Base-by-base conservation (phyloP, 768 basidiomycete species). In the Ramaria rubella region DNA sequence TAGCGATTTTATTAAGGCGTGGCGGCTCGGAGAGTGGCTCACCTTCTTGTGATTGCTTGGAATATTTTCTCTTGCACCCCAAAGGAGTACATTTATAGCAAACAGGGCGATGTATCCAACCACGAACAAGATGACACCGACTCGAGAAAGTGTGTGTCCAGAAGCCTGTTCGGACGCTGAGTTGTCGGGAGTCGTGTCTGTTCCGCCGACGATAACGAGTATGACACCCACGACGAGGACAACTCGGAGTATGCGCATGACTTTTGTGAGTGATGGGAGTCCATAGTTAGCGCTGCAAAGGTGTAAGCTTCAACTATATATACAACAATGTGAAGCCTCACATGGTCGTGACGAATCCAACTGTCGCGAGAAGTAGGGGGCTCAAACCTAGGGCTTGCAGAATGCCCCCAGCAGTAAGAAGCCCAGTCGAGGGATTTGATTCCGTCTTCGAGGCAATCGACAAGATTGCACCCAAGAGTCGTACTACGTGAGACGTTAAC, bases 341-440 rank as follows among this genome's bases (percentile, higher is more conserved):
- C 75, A 69, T 60, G 8, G 65, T 71, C 51, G 64, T 61, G 27
- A 76, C 46, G 54, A 76, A 59, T 5, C 72, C 74, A 2, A 75
- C 61, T 1, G 73, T 71, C 4, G 68, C 66, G 15, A 73, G 52
- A 6, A 76, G 57, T 26, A 76, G 60, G 15, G 75, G 75, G 0
- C 74, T 72, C n/a, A 74, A 42, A 11, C 75, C 75, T 27, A 73
- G 65, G 2, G 65, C 61, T 53, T 73, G 72, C 7, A 76, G 65
- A 21, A 71, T 76, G 59, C 78, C 79, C 30, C 80, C 78, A 40
- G 82, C 78, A 48, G 75, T 73, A 59, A 77, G 78, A 33, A 86
- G 61, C 48, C 75, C 75, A 36, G 61, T 62, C 17, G 54, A 27
- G 27, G 54, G 54, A 27, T 55, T 9, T 12, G 54, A 24, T 21